Evolutionary conservation across 1,284 basidiomycete genomes (phyloP), one percentile per base, ranked within the genome.

Genomic region (Moesziomyces sp.): DNA sequence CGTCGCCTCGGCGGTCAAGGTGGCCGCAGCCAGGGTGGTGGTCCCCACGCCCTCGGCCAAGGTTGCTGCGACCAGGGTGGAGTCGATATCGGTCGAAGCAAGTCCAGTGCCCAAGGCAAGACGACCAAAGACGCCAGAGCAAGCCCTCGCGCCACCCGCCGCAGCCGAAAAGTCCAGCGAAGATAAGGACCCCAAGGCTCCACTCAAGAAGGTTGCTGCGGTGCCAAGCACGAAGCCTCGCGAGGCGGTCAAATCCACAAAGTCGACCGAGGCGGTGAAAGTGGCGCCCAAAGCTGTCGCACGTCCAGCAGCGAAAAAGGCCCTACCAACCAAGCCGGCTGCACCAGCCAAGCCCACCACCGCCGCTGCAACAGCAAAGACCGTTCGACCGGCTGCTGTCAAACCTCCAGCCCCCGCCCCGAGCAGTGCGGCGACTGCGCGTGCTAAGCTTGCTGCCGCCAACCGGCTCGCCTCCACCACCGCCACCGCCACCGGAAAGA

Each of bases 21-120:
- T 66, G 7, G 42, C 63, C 30, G 69, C 69, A 9, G 61, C 52
- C 44, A 55, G 69, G 3, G 59, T 72, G 14, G 63, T 49, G 2
- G 59, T 55, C 14, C 55, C 59, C 0, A 72, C 69, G 9, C 69
- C 69, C 1, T 71, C 68, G 9, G 68, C 54, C 9, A 72, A 72
- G 45, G 28, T 62, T 3, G 50, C 63, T 19, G 55, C 63, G 1
- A 58, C 43, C 16, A 46, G 69, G 3, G 46, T 58, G 14, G 42
- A 10, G 18, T 16, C 38, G 0, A 13, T 11, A 3, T 56, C 56
- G 21, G 40, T 38, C 28, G 57, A 65, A 38, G 54, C 63, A 16
- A 66, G 57, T 30, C 60, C 67, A 0, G 42, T 52, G 24, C 52
- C 48, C 6, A 69, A 63, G 43, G 33, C 55, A 26, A 21, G 28